phyloP scores from a whole-genome alignment of 768 basidiomycete genomes.

The Lentinus brumalis region DNA sequence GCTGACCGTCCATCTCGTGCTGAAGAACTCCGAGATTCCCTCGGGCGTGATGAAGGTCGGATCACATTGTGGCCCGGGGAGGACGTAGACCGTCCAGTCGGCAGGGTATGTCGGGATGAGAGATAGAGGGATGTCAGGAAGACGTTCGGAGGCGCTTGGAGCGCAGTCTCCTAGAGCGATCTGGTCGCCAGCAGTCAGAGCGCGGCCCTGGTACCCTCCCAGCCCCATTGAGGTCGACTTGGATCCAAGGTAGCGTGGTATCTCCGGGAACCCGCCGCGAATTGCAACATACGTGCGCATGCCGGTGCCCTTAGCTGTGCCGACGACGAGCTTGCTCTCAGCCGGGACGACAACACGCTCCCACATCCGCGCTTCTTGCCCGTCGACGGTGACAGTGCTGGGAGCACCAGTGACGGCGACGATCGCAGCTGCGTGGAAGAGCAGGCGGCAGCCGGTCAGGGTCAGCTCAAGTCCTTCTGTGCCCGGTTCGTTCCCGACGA shows the following conservation, averaged over 20 bases:
- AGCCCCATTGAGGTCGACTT: constrained; percentile 67
- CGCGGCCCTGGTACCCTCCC: constrained; percentile 64
- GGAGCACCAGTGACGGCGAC: constrained; percentile 59
- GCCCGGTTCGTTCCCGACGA: constrained; percentile 53
- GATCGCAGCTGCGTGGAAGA: constrained; percentile 51
- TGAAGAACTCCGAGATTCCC: constrained; percentile 54
- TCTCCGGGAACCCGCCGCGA: constrained; percentile 59
- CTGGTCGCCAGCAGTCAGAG: constrained; percentile 53
- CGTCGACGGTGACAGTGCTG: constrained; percentile 45
- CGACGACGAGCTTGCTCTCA: constrained; percentile 46
- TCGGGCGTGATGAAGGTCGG: constrained; percentile 51
- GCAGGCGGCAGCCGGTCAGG: constrained; percentile 47
- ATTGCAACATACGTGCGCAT: constrained; percentile 59
- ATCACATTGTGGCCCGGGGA: constrained; percentile 67
- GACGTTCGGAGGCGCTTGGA: constrained; percentile 23
- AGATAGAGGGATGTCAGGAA: constrained; percentile 26
- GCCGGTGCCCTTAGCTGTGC: constrained; percentile 37
- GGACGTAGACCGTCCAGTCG: constrained; percentile 54
- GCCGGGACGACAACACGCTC: constrained; percentile 46
- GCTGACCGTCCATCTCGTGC: constrained; percentile 53
- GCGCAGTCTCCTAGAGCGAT: constrained; percentile 42
- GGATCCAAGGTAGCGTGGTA: constrained; percentile 59
- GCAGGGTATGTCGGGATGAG: constrained; percentile 48
- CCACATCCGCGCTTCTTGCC: constrained; percentile 47
- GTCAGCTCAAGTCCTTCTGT: constrained; percentile 60